Base-by-base conservation (phyloP, 163 green algal species). In the Smithsoniella earleae region DNA sequence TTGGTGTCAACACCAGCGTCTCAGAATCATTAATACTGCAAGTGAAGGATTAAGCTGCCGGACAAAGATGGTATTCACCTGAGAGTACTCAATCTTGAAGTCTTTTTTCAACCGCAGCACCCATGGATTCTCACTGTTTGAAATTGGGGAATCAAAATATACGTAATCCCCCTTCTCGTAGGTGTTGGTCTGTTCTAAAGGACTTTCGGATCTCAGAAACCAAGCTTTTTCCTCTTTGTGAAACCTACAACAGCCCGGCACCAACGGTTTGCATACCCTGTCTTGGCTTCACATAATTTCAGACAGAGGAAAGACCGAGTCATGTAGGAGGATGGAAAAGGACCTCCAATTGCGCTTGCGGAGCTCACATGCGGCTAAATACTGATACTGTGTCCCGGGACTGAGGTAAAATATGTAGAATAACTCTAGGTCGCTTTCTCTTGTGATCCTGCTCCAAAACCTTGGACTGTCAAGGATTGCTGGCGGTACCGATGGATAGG, bases 161-260 rank as follows among this genome's bases (percentile, higher is more conserved):
- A 69, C 34, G 16, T 69, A 69, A 34, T 69, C 58, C 3, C 58
- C 58, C 58, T 36, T 69, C 27, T 69, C 58, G 20, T 69, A 69
- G 31, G 58, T 69, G 27, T 34, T 30, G 22, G 58, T 69, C 6
- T 33, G 20, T 38, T 69, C 58, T 43, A 31, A 69, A 43, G 58
- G 58, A 33, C 18, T 16, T 13, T 69, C 58, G 1, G 58, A 30
- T 34, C 58, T 69, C 25, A 45, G 58, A 34, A 69, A 69, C 58
- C 58, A 69, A 40, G 58, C 58, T 38, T 69, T 69, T 34, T 69
- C 27, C 34, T 69, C 58, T 36, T 69, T 69, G 58, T 69, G 58
- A 69, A 28, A 69, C 58, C 58, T 69, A 31, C 58, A 38, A 0
- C 5, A 10, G 33, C 25, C 25, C 6, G 6, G 16, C 8, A 25